Percentiles rank a stretch among this genome's conserved stretches.
These are phyloP conservation scores for Prunus campanulata DNA, from an alignment of 306 rosid genomes.

Conservation along the genomic window DNA sequence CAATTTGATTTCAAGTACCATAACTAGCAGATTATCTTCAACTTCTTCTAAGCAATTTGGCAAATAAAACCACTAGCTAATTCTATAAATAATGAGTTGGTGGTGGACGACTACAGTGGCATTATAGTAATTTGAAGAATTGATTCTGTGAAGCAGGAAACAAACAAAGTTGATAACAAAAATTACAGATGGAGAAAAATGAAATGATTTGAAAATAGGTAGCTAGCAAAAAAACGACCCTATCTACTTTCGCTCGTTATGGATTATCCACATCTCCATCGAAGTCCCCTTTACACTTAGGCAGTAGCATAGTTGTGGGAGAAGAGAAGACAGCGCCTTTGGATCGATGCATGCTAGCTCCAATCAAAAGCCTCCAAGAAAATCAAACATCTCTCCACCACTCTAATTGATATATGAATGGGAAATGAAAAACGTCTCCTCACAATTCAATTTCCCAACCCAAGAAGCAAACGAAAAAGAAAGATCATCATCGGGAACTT, in stretches of 20 bases:
- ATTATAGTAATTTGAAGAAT: constrained; percentile 2
- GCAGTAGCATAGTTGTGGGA: too few relatives aligned
- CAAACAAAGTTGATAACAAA: background rate
- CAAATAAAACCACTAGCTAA: background rate
- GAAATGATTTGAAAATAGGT: background rate
- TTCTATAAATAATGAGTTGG: background rate
- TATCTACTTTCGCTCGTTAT: background rate
- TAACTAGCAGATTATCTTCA: too few relatives aligned
- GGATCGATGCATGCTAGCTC: too few relatives aligned
- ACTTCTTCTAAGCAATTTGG: too few relatives aligned
- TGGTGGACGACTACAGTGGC: background rate
- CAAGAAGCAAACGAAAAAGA: background rate
- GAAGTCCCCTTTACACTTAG: too few relatives aligned
- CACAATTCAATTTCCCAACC: constrained; percentile 19
- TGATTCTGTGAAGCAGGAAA: background rate
- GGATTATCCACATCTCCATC: too few relatives aligned
- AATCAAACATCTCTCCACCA: constrained; percentile 6
- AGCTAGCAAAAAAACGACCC: background rate
- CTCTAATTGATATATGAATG: constrained; percentile 33
- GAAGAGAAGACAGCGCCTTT: too few relatives aligned
- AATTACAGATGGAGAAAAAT: background rate
- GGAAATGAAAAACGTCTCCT: constrained; percentile 44
- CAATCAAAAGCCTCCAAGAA: background rate
- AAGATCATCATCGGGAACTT: background rate
- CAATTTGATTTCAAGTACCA: too few relatives aligned